phyloP scores from a whole-genome alignment of 345 rosid species.

The Eucalyptus brandiana region DNA sequence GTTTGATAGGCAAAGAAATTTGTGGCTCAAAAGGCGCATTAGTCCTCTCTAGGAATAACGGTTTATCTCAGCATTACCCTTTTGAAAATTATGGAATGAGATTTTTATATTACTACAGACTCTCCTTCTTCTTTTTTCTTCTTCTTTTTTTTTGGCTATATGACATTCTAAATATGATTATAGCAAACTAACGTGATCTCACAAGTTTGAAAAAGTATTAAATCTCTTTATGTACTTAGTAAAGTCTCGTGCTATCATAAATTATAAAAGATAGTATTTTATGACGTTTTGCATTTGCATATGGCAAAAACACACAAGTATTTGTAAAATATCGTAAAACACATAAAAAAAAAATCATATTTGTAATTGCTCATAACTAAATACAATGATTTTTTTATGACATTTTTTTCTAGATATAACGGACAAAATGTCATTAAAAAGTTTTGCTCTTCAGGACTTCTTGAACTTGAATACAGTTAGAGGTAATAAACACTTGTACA shows the following conservation, averaged over 20 bases:
- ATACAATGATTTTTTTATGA: background rate
- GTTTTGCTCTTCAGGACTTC: background rate
- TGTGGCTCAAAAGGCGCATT: too few species aligned
- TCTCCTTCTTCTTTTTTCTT: too few species aligned
- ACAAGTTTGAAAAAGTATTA: background rate
- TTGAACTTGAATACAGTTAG: background rate
- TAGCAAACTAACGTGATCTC: background rate
- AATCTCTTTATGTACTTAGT: background rate
- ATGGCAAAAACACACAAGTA: background rate
- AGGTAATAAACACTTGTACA: background rate
- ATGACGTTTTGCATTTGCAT: background rate
- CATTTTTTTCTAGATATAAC: background rate
- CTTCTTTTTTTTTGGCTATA: too few species aligned
- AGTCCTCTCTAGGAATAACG: too few species aligned
- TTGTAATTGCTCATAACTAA: background rate
- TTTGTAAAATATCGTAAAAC: background rate
- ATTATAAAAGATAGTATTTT: too few species aligned
- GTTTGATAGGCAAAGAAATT: too few species aligned
- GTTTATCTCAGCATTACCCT: too few species aligned
- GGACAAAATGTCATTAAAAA: background rate
- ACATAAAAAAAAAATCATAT: background rate
- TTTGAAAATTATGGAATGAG: too few species aligned
- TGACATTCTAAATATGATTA: background rate
- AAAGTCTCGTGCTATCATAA: too few species aligned
- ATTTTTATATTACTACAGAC: background rate